These are phyloP conservation scores for Striga asiatica DNA, from an alignment of 257 asterid genomes.

Conservation along the genomic window DNA sequence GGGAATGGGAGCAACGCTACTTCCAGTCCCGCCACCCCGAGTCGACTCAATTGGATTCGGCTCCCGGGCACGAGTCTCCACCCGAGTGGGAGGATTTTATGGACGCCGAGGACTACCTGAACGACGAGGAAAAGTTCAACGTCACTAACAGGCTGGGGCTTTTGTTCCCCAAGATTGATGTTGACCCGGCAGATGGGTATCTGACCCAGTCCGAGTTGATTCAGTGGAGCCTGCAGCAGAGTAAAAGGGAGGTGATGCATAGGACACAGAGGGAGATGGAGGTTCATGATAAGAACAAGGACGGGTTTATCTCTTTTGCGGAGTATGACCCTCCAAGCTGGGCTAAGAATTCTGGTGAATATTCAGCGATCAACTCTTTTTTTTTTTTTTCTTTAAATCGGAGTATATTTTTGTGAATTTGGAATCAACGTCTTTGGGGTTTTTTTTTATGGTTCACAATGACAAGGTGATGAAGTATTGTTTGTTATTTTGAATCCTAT, in stretches of 20 bases:
- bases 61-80: slow-evolving; percentile 45
- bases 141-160: slow-evolving; percentile 63
- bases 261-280: slow-evolving; percentile 84
- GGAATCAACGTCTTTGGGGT: not conserved
- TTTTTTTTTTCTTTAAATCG: not conserved
- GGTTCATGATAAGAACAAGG: slow-evolving; percentile 75
- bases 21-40: slow-evolving; percentile 41
- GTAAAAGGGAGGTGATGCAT: slow-evolving; percentile 67
- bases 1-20: slow-evolving; percentile 63
- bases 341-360: slow-evolving; percentile 52
- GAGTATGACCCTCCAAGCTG: slow-evolving; percentile 96
- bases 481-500: too few species aligned
- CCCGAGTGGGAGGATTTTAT: slow-evolving; percentile 95
- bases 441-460: not conserved
- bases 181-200: slow-evolving; percentile 62
- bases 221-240: slow-evolving; percentile 69
- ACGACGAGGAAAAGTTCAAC: slow-evolving; percentile 80
- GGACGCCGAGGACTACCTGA: slow-evolving; percentile 86
- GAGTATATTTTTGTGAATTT: not conserved
- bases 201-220: slow-evolving; percentile 65
- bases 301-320: slow-evolving; percentile 60
- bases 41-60: slow-evolving; percentile 21
- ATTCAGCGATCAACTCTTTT: not conserved
- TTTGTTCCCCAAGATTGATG: slow-evolving; percentile 81
- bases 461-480: too few species aligned